Evolutionary conservation across 192 early-diverging fungal genomes (phyloP), one percentile per base, ranked within the genome.

Genomic region (Cladochytrium replicatum): DNA sequence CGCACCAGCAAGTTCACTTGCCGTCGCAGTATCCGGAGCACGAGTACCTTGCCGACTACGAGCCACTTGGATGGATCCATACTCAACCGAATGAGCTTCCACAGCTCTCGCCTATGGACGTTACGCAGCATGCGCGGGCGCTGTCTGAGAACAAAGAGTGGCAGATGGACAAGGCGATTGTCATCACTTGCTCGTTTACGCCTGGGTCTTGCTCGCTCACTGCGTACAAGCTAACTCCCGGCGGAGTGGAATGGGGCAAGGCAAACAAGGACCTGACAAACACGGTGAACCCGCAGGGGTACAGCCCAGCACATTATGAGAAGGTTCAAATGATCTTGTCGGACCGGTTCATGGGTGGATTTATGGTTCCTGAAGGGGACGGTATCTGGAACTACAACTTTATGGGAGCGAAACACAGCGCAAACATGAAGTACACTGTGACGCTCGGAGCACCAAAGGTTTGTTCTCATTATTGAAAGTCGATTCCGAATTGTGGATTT

Each of bases 321-420:
- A 90, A 89, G 66, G 93, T 97, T 37, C 95, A 99, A 69, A 94
- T 99, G 80, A 67, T 97, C 27, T 60, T 99, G 30, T 88, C 87
- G 11, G 93, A 99, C 66, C 75, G 89, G 26, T 97, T 93, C 81
- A 83, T 95, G 50, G 95, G 95, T 29, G 92, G 84, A 81, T 99
- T 99, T 48, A 91, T 99, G 91, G 93, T 97, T 1, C 95, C 95
- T 0, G 81, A 84, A 45, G 83, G 83, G 31, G 86, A 90, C 31
- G 88, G 86, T 29, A 68, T 95, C 45, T 99, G 95, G 95, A 99
- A 99, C 67, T 97, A 95, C 67, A 91, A 91, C 68, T 95, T 99
- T 64, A 94, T 95, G 91, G 95, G 93, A 6, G 86, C 95, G 6
- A 84, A 81, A 48, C 89, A 92, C 54, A 78, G 84, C 22, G 73